Conservation (phyloP, 345 rosid species). For the Lepidium sativum region DNA sequence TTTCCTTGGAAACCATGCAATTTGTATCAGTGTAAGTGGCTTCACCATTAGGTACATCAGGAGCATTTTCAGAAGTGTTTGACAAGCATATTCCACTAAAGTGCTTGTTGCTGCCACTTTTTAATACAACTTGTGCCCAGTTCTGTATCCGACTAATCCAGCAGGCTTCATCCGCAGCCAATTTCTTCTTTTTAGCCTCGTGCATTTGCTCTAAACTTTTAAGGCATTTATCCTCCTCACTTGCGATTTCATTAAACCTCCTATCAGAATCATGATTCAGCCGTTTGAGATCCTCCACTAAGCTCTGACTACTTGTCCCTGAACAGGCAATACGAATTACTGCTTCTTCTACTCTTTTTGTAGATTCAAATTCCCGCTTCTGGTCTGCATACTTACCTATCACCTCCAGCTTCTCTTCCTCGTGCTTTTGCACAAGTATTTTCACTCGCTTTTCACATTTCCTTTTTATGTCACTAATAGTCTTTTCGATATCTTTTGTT, state of each 20-base stretch:
- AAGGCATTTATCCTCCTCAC: slow-evolving; percentile 26
- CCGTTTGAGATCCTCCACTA: slow-evolving; percentile 36
- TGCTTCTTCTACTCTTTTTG: slow-evolving; percentile 39
- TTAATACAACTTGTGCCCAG: slow-evolving; percentile 39
- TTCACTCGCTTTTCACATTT: slow-evolving; percentile 40
- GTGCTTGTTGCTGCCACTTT: slow-evolving; percentile 4
- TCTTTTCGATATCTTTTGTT: slow-evolving; percentile 39
- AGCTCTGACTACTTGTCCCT: slow-evolving; percentile 21
- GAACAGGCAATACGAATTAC: slow-evolving; percentile 37
- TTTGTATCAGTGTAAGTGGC: slow-evolving; percentile 6
- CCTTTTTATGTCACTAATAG: slow-evolving; percentile 40
- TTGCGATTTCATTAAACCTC: slow-evolving; percentile 35
- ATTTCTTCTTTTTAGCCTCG: slow-evolving; percentile 32
- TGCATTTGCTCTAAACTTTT: slow-evolving; percentile 37
- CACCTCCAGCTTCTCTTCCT: slow-evolving; percentile 34
- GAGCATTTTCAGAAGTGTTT: slow-evolving; percentile 10
- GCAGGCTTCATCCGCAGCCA: slow-evolving; percentile 35
- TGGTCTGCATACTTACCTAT: slow-evolving; percentile 33
- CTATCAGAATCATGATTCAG: slow-evolving; percentile 39
- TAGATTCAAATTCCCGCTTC: slow-evolving; percentile 38
- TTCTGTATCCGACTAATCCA: slow-evolving; percentile 41
- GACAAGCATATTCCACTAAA: slow-evolving; percentile 12
- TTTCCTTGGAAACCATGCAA: slow-evolving; percentile 9
- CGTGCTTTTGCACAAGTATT: slow-evolving; percentile 39
- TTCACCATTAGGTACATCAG: slow-evolving; percentile 9